Evolutionary conservation across 768 basidiomycete species (phyloP).

Genomic region (Leucosporidium creatinivorum): DNA sequence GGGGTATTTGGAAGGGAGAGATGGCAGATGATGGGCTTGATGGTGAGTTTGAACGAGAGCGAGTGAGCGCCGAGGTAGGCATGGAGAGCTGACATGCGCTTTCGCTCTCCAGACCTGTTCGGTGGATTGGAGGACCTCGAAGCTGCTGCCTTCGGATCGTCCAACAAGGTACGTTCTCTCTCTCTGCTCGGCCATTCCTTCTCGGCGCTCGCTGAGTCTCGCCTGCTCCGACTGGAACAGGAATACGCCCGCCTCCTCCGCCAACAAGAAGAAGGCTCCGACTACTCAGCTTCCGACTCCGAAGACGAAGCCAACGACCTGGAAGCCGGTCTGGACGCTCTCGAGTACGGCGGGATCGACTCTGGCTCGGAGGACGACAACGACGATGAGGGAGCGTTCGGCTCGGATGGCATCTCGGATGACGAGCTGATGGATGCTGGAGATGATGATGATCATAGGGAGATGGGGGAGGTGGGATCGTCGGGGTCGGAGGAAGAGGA

Average conservation of each 20-base stretch:
- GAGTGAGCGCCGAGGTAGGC: background rate
- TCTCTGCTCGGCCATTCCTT: constrained; percentile 14
- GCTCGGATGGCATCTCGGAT: constrained; percentile 14
- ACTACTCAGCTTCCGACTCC: constrained; percentile 18
- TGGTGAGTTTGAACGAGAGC: constrained; percentile 49
- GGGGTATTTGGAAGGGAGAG: constrained; percentile 40
- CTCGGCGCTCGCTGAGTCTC: constrained; percentile 1
- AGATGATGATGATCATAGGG: constrained; percentile 18
- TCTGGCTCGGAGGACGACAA: too few relatives aligned
- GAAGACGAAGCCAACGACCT: constrained; percentile 8
- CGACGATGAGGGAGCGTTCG: constrained; percentile 18
- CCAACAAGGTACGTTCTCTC: constrained; percentile 39
- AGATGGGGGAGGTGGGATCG: constrained; percentile 21
- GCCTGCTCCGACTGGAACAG: background rate
- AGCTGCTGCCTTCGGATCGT: constrained; percentile 37
- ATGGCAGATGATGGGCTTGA: constrained; percentile 72
- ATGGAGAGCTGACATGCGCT: constrained; percentile 18
- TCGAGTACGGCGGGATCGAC: constrained; percentile 6
- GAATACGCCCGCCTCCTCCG: constrained; percentile 32
- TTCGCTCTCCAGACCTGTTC: constrained; percentile 49
- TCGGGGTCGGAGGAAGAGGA: constrained; percentile 36
- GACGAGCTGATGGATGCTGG: constrained; percentile 27
- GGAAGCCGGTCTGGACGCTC: too few relatives aligned
- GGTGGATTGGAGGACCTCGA: constrained; percentile 47
- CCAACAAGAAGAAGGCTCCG: constrained; percentile 36